Conservation (phyloP, 805 yeast genomes). For the Metahyphopichia silvanorum region DNA sequence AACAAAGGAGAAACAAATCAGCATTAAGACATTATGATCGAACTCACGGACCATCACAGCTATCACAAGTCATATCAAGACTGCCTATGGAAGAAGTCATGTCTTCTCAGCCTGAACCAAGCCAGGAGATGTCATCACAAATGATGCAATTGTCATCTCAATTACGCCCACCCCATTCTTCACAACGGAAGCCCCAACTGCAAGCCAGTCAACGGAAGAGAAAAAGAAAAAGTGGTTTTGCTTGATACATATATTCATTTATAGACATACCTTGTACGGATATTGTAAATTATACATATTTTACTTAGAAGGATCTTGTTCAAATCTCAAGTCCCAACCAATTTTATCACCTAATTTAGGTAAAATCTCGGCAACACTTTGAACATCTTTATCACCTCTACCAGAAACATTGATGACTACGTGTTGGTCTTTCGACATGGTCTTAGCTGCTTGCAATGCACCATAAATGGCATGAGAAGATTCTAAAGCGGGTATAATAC, state of each 20-base stretch:
- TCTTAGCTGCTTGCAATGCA: constrained; percentile 82
- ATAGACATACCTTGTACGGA: neutral
- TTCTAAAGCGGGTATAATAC: constrained; percentile 98
- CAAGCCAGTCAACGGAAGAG: constrained; percentile 20
- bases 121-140: too few relatives aligned
- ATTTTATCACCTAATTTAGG: constrained; percentile 88
- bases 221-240: constrained; percentile 50
- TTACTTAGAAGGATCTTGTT: constrained; percentile 43
- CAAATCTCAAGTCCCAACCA: constrained; percentile 95
- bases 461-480: constrained; percentile 96
- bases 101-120: too few relatives aligned
- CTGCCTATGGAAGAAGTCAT: too few relatives aligned
- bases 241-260: constrained; percentile 16
- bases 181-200: constrained; percentile 5
- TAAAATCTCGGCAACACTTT: constrained; percentile 91
- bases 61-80: too few relatives aligned
- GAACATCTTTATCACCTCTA: constrained; percentile 99
- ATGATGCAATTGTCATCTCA: too few relatives aligned
- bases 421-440: constrained; percentile 73
- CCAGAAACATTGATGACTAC: constrained; percentile 91
- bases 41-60: neutral
- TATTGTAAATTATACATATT: too few relatives aligned
- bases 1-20: constrained; percentile 1
- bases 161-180: too few relatives aligned
- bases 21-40: constrained; percentile 2